Evolutionary conservation across 1,139 yeast species (phyloP).

Genomic region (Yamadazyma spencermartinsiae): DNA sequence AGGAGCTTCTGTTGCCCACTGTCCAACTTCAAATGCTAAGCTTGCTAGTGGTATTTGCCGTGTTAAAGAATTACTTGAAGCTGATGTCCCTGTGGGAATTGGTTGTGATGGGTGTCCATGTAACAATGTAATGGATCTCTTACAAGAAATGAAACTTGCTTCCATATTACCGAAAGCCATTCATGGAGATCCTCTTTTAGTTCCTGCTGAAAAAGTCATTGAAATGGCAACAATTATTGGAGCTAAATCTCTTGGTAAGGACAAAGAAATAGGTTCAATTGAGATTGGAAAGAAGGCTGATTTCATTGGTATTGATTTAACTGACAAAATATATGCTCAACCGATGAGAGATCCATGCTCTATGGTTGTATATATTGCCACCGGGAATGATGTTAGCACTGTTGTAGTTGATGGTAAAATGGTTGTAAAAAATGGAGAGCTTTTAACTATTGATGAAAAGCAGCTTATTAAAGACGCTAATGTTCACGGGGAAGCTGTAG

Average conservation of each 20-base stretch:
- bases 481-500: constrained; percentile 13
- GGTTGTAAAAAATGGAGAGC: constrained; percentile 15
- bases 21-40: constrained; percentile 29
- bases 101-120: constrained; percentile 25
- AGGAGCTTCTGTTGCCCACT: constrained; percentile 24
- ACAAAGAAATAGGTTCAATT: constrained; percentile 20
- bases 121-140: constrained; percentile 22
- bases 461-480: constrained; percentile 20
- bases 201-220: constrained; percentile 23
- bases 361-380: constrained; percentile 22
- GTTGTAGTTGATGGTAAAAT: constrained; percentile 21
- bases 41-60: constrained; percentile 24
- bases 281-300: constrained; percentile 26
- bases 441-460: constrained; percentile 20
- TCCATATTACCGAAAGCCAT: constrained; percentile 25
- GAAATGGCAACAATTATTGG: constrained; percentile 21
- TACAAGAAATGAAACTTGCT: constrained; percentile 25
- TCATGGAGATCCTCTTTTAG: constrained; percentile 18
- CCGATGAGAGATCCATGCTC: constrained; percentile 19
- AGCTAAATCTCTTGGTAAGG: constrained; percentile 19
- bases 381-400: constrained; percentile 20
- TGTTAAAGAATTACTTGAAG: constrained; percentile 23
- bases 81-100: constrained; percentile 21
- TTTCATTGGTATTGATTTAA: constrained; percentile 18
- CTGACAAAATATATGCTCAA: constrained; percentile 17